Evolutionary conservation across 2,329 filamentous ascomycete genomes (phyloP).

Genomic region (Fonsecaea pugnacius): DNA sequence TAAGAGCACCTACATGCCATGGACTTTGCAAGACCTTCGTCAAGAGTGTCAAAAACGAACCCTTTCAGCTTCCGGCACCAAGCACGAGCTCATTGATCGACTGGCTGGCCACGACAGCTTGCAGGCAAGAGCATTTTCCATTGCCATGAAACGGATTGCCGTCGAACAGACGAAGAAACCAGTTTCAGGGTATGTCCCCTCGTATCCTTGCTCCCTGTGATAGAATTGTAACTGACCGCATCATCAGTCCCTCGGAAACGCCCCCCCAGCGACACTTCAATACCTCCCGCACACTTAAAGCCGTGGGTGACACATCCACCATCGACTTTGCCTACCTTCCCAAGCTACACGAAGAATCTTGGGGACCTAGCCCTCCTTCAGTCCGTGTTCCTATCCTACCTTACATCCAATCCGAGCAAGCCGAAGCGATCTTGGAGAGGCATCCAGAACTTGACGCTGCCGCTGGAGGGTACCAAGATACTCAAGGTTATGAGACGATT

Average conservation of each 20-base stretch:
- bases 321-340: constrained; percentile 69
- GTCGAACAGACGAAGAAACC: constrained; percentile 42
- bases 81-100: constrained; percentile 59
- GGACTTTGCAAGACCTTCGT: constrained; percentile 57
- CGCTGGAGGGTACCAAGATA: constrained; percentile 38
- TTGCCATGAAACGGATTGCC: constrained; percentile 56
- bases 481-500: constrained; percentile 40
- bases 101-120: constrained; percentile 59
- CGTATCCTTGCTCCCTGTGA: not conserved
- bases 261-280: constrained; percentile 61
- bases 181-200: constrained; percentile 44
- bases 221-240: constrained; percentile 17
- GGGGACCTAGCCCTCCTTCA: constrained; percentile 42
- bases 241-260: constrained; percentile 32
- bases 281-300: constrained; percentile 61
- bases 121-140: constrained; percentile 59
- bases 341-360: constrained; percentile 47
- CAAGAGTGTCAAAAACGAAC: constrained; percentile 57
- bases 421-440: constrained; percentile 35
- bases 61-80: constrained; percentile 52
- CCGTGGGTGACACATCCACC: constrained; percentile 62
- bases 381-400: constrained; percentile 59
- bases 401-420: constrained; percentile 43
- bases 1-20: constrained; percentile 57
- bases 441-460: constrained; percentile 36